A percentile compares a stretch with the other conserved stretches of the same genome.
Conservation (phyloP, 2,329 filamentous ascomycete species). For the Cordyceps tenuipes region DNA sequence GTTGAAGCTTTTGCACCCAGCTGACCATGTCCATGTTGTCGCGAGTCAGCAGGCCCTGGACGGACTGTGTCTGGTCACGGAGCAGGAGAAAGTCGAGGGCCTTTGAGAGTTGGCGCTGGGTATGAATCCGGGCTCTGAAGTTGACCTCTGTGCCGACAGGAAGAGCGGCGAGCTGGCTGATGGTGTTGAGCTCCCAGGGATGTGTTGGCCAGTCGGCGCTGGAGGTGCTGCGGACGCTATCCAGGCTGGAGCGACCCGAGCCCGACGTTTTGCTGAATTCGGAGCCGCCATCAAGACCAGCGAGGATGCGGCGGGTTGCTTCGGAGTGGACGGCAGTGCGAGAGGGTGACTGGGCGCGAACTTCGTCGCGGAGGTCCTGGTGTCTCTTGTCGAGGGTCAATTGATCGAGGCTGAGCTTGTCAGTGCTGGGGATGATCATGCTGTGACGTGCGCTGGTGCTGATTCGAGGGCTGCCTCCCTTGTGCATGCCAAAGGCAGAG, state of each 20-base stretch:
- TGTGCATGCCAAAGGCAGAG: conserved; percentile 13
- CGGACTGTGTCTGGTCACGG: conserved; percentile 71
- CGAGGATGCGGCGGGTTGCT: conserved; percentile 11
- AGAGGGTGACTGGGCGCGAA: conserved; percentile 1
- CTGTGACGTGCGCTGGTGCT: neutral
- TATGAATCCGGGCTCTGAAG: conserved; percentile 38
- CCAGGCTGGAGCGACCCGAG: conserved; percentile 15
- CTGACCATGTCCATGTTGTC: conserved; percentile 64
- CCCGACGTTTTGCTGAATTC: conserved; percentile 4
- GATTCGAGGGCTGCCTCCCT: neutral
- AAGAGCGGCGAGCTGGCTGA: conserved; percentile 28
- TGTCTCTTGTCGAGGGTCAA: conserved; percentile 9
- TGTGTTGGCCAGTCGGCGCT: conserved; percentile 32
- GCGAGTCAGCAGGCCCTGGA: conserved; percentile 62
- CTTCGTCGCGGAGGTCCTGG: conserved; percentile 8
- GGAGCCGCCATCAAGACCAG: conserved; percentile 10
- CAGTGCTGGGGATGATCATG: neutral
- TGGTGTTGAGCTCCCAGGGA: conserved; percentile 31
- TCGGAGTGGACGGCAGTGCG: conserved; percentile 8
- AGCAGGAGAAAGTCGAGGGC: conserved; percentile 80
- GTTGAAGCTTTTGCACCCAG: conserved; percentile 76
- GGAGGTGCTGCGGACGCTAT: conserved; percentile 28
- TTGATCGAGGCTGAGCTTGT: conserved; percentile 9
- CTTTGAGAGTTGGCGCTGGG: conserved; percentile 71
- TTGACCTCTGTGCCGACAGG: conserved; percentile 32